Percentiles rank a stretch among this genome's conserved stretches.
phyloP scores from a whole-genome alignment of 441 rosid species.

The Corymbia citriodora region DNA sequence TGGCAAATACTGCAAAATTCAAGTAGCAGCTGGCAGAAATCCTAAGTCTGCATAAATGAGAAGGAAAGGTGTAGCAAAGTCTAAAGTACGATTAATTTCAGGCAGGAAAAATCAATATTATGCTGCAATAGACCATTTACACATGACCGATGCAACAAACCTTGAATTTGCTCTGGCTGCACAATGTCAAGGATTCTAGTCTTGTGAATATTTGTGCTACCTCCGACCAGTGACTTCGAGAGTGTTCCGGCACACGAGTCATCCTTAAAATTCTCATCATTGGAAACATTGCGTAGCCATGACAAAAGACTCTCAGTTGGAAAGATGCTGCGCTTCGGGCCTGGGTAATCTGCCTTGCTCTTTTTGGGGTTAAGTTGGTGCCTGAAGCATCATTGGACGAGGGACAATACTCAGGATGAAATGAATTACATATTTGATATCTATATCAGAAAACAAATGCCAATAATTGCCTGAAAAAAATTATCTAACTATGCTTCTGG shows the following conservation, averaged over 20 bases:
- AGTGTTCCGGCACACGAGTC: slow-evolving; percentile 35
- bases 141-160: slow-evolving; percentile 20
- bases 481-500: background rate
- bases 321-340: slow-evolving; percentile 33
- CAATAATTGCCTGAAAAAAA: background rate
- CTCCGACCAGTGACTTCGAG: slow-evolving; percentile 79
- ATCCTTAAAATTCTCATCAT: slow-evolving; percentile 62
- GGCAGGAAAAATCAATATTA: background rate
- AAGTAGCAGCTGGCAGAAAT: background rate
- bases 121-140: background rate
- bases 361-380: slow-evolving; percentile 67
- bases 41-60: background rate
- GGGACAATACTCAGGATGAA: background rate
- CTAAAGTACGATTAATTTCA: background rate
- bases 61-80: background rate
- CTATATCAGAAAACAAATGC: background rate
- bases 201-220: slow-evolving; percentile 77
- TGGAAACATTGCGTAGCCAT: slow-evolving; percentile 38
- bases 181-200: slow-evolving; percentile 52
- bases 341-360: slow-evolving; percentile 47
- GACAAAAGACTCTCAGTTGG: slow-evolving; percentile 27
- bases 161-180: slow-evolving; percentile 60
- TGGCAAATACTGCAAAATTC: background rate
- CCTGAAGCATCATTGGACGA: slow-evolving; percentile 38
- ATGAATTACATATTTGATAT: background rate